Base-by-base conservation (phyloP, 1,284 basidiomycete species). In the Irpex sp. region DNA sequence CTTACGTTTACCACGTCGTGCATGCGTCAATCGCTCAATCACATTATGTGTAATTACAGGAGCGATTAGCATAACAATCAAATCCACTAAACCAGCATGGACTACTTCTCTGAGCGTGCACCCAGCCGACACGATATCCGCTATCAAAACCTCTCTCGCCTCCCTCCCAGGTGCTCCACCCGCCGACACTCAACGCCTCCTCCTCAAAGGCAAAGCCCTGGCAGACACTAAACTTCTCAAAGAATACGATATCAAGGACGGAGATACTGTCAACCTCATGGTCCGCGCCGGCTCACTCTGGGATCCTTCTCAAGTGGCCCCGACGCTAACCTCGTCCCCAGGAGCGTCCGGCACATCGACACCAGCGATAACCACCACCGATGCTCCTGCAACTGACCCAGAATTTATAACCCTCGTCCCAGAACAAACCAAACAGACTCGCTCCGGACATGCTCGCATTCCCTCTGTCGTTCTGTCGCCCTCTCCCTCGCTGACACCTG, bases 131-230 rank as follows among this genome's bases (percentile, higher is more conserved):
- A 85, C 92, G 52, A 87, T 98, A 75, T 78, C 84, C 44, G 76
- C 86, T 61, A 86, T 97, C 74, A 98, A 97, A 76, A 70, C 80
- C 1, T 84, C 85, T 65, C 85, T 94, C 63, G 83, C 89, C 15
- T 72, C 84, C 1, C 80, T 87, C 61, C 81, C 87, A 1, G 78
- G 82, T 55, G 85, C 88, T 2, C 90, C 93, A 0, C 84, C 89
- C 6, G 85, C 88, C 57, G 85, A 91, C 71, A 81, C 83, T 19
- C 94, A 97, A 76, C 83, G 96, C 2, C 84, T 96, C 5, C 80
- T 98, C 7, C 82, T 96, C 63, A 97, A 96, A 76, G 96, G 96
- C 63, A 98, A 98, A 75, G 94, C 91, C 0, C 84, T 97, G 66
- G 88, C 86, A 26, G 95, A 97, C 77, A 80, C 78, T 48, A 96